Evolutionary conservation across 345 rosid genomes (phyloP).

Genomic region (Arabis alpina): DNA sequence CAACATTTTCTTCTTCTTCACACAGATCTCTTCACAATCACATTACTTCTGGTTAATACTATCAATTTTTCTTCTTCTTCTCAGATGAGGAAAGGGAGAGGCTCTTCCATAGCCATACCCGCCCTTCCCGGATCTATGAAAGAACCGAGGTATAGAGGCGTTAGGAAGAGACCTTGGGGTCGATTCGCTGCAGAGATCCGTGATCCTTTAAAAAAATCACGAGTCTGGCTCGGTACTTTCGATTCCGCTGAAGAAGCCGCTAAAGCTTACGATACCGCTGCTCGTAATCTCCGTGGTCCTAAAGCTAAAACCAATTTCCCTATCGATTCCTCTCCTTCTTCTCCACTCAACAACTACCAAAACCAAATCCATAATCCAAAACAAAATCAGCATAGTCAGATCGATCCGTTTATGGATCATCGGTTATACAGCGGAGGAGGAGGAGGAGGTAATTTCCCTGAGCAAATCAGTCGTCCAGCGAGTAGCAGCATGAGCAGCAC

Average conservation of each 20-base stretch:
- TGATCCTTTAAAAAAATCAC: slow-evolving; percentile 79
- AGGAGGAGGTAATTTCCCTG: slow-evolving; percentile 43
- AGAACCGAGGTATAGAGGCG: slow-evolving; percentile 88
- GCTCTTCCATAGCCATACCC: slow-evolving; percentile 42
- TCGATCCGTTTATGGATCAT: slow-evolving; percentile 54
- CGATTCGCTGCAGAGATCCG: slow-evolving; percentile 95
- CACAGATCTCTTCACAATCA: slow-evolving; percentile 42
- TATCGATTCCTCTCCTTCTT: slow-evolving; percentile 40
- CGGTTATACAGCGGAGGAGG: slow-evolving; percentile 42
- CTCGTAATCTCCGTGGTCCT: slow-evolving; percentile 77
- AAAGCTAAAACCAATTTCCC: slow-evolving; percentile 94
- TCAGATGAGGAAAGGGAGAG: slow-evolving; percentile 71
- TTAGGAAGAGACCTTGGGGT: slow-evolving; percentile 90
- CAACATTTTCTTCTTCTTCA: slow-evolving; percentile 24
- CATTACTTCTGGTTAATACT: slow-evolving; percentile 32
- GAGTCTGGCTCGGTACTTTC: slow-evolving; percentile 96
- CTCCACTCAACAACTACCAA: slow-evolving; percentile 38
- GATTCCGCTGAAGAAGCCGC: slow-evolving; percentile 96
- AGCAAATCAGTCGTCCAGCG: slow-evolving; percentile 63
- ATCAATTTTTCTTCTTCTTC: background rate
- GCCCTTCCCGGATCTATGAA: slow-evolving; percentile 49
- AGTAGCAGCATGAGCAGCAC: slow-evolving; percentile 95
- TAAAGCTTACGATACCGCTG: slow-evolving; percentile 87
- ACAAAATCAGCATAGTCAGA: slow-evolving; percentile 37
- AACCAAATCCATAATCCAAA: slow-evolving; percentile 10